Evolutionary conservation across 352 stramenopile genomes (phyloP).

Genomic region (Globisporangium camurandrum): DNA sequence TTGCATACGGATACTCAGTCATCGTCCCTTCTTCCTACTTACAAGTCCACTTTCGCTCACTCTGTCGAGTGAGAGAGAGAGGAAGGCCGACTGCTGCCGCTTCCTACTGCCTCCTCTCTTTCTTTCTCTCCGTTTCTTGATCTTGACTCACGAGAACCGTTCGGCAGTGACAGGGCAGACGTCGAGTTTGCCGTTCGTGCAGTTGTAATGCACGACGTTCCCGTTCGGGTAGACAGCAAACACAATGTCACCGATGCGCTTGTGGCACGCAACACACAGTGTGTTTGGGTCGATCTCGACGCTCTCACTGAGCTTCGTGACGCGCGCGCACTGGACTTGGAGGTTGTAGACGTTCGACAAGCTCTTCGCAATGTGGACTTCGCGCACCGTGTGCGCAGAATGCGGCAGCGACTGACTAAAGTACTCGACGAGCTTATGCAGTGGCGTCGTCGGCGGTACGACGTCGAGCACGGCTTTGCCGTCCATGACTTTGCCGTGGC

Average conservation of each 20-base stretch:
- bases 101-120: no score
- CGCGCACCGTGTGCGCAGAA: constrained; percentile 76
- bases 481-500: constrained; percentile 74
- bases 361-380: constrained; percentile 73
- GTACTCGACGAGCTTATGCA: constrained; percentile 80
- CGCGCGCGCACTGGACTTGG: constrained; percentile 81
- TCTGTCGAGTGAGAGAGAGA: no score
- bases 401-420: constrained; percentile 75
- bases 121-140: no score
- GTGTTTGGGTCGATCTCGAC: constrained; percentile 81
- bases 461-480: constrained; percentile 57
- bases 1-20: no score
- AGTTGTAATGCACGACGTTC: constrained; percentile 86
- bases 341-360: constrained; percentile 88
- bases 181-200: constrained; percentile 77
- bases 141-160: constrained; percentile 39
- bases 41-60: no score
- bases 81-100: no score
- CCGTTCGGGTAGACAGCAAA: constrained; percentile 83
- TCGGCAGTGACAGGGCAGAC: constrained; percentile 76
- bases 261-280: constrained; percentile 73
- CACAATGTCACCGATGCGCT: constrained; percentile 84
- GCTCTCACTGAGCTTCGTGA: constrained; percentile 68
- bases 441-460: constrained; percentile 56
- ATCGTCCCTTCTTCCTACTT: no score